These are phyloP conservation scores for Brassica carinata DNA, from an alignment of 345 rosid species.

Conservation along the genomic window DNA sequence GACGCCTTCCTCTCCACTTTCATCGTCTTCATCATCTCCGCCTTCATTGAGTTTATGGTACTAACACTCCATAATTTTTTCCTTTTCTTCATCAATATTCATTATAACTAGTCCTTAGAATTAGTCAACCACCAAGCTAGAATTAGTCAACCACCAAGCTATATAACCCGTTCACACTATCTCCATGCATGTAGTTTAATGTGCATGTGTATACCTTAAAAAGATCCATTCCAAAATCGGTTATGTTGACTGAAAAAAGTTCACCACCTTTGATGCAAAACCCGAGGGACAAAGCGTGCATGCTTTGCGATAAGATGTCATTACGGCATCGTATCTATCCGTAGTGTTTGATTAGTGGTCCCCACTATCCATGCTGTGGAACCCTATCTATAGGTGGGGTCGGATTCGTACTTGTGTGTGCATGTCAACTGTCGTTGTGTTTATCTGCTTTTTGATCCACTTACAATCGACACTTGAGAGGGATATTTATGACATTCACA, in stretches of 20 bases:
- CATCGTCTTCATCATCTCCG: conserved; percentile 60
- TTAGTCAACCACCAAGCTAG: not conserved
- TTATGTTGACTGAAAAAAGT: not conserved
- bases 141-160: not conserved
- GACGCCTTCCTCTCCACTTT: conserved; percentile 69
- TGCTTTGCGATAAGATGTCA: not conserved
- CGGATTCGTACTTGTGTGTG: conserved; percentile 15
- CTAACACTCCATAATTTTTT: not conserved
- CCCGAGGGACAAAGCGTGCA: not conserved
- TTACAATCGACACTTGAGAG: not conserved
- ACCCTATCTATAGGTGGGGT: not conserved
- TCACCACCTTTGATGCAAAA: not conserved
- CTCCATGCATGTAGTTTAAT: not conserved
- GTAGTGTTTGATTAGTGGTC: not conserved
- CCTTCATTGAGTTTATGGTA: conserved; percentile 67
- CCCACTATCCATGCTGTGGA: not conserved
- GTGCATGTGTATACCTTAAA: not conserved
- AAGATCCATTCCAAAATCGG: not conserved
- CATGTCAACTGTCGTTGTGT: conserved; percentile 9
- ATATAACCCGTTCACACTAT: conserved; percentile 1
- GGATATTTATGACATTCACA: conserved; percentile 20
- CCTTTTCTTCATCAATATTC: not conserved
- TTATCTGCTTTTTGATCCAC: conserved; percentile 8
- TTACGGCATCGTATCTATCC: not conserved
- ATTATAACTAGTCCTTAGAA: not conserved